A percentile compares a stretch with the other conserved stretches of the same genome.
Conservation (phyloP, 495 filamentous ascomycete genomes). For the Penicillium pulvis region DNA sequence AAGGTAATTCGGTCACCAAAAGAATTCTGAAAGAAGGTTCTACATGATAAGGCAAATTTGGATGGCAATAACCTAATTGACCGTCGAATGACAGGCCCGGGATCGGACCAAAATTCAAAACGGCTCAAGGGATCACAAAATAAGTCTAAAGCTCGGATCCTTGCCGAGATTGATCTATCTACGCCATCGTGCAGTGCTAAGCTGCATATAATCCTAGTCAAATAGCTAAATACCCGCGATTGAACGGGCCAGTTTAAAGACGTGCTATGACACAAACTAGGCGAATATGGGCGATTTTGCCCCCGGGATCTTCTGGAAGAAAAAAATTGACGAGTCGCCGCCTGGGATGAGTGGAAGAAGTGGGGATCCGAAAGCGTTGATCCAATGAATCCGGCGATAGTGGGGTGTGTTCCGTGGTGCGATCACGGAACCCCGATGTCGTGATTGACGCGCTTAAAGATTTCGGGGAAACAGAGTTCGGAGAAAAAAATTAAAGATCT, state of each 20-base stretch:
- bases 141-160: constrained; percentile 1
- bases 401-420: constrained; percentile 18
- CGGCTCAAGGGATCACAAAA: not conserved
- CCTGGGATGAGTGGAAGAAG: constrained; percentile 20
- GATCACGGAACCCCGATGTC: constrained; percentile 21
- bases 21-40: not conserved
- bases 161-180: not conserved
- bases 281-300: not conserved
- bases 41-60: no score
- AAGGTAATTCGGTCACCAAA: not conserved
- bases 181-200: not conserved
- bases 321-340: constrained; percentile 4
- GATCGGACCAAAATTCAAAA: not conserved
- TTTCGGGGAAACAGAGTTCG: constrained; percentile 7
- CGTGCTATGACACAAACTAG: not conserved
- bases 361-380: constrained; percentile 12
- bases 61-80: not conserved
- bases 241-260: not conserved
- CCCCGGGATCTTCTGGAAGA: not conserved
- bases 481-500: constrained; percentile 14
- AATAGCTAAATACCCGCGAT: not conserved
- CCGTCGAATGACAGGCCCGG: no score
- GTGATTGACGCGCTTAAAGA: constrained; percentile 20
- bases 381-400: constrained; percentile 20
- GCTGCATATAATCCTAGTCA: not conserved